Conservation (phyloP, 225 moss, liverwort and hornwort genomes). For the Anthoceros angustus region DNA sequence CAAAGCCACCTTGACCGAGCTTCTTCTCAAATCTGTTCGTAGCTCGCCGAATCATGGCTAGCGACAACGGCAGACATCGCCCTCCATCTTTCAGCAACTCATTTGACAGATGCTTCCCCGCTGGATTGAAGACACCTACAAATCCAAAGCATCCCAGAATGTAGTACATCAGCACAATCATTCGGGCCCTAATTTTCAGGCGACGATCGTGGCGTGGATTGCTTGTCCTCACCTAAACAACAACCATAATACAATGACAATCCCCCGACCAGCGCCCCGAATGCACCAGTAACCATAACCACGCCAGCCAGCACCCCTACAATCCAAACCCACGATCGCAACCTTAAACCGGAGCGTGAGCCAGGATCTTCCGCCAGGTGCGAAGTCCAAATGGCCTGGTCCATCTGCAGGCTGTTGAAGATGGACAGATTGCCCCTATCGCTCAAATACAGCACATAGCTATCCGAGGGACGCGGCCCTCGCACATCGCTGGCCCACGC, state of each 20-base stretch:
- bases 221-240: background rate
- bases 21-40: slow-evolving; percentile 16
- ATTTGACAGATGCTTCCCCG: background rate
- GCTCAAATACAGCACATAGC: background rate
- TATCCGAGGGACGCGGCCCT: background rate
- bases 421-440: background rate
- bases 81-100: background rate
- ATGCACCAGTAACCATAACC: background rate
- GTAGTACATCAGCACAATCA: background rate
- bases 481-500: background rate
- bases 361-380: background rate
- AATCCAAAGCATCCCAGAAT: background rate
- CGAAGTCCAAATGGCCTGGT: background rate
- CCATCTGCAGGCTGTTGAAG: background rate
- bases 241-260: background rate
- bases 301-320: background rate
- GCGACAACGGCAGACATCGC: background rate
- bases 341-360: background rate
- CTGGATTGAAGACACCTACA: background rate
- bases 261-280: background rate
- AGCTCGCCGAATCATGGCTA: background rate
- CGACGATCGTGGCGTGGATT: background rate
- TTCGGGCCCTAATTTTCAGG: background rate
- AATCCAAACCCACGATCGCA: background rate
- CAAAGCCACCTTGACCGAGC: slow-evolving; percentile 33